These are phyloP conservation scores for Cystofilobasidium bisporidii DNA, from an alignment of 768 basidiomycete genomes.

Conservation along the genomic window DNA sequence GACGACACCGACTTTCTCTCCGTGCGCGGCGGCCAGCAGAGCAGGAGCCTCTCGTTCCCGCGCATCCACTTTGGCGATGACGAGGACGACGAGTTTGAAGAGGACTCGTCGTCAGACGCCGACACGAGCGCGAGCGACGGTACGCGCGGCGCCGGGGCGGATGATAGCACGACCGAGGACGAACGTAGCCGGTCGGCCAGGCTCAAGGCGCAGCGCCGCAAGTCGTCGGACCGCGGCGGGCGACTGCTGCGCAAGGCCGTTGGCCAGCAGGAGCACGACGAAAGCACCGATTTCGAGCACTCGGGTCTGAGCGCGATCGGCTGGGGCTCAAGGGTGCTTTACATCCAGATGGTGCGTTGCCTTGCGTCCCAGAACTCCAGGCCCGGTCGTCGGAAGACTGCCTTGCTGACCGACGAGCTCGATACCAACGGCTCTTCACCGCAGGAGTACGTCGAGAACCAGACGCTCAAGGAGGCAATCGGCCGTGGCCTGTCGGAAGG, in stretches of 20 bases:
- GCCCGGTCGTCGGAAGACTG: too few relatives aligned
- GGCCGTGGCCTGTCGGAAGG: slow-evolving; percentile 72
- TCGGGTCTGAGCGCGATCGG: slow-evolving; percentile 8
- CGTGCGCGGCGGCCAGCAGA: slow-evolving; percentile 33
- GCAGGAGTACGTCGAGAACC: slow-evolving; percentile 87
- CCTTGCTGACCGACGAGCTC: too few relatives aligned
- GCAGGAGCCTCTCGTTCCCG: slow-evolving; percentile 59
- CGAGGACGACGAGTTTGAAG: slow-evolving; percentile 29
- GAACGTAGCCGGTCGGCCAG: slow-evolving; percentile 10
- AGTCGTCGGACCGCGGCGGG: not conserved
- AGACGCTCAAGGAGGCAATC: slow-evolving; percentile 73
- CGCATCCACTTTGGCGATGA: slow-evolving; percentile 65
- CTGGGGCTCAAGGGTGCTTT: slow-evolving; percentile 52
- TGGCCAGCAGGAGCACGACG: slow-evolving; percentile 1
- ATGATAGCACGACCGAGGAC: slow-evolving; percentile 16
- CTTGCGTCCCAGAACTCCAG: too few relatives aligned
- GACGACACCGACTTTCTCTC: slow-evolving; percentile 53
- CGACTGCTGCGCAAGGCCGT: not conserved
- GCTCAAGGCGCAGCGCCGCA: not conserved
- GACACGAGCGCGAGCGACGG: slow-evolving; percentile 8
- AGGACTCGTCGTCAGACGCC: slow-evolving; percentile 10
- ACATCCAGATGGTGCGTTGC: slow-evolving; percentile 83
- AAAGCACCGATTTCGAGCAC: not conserved
- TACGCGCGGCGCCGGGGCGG: not conserved
- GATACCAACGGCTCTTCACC: not conserved